phyloP scores from a whole-genome alignment of 2,329 filamentous ascomycete genomes.

The Rhinocladiella mackenziei region DNA sequence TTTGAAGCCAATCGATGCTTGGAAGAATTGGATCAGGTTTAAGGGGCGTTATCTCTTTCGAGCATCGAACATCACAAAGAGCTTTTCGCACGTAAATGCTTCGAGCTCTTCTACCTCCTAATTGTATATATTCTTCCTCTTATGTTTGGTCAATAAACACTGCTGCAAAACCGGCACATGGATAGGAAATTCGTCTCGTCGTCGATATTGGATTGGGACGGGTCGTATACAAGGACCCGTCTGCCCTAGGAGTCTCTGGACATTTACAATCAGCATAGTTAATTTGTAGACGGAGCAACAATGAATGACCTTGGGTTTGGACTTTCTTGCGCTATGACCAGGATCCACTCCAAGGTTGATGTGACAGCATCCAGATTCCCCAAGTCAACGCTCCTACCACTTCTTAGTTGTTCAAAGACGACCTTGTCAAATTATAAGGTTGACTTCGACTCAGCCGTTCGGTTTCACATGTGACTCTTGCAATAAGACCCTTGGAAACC shows the following conservation, averaged over 20 bases:
- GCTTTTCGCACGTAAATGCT: too few species aligned
- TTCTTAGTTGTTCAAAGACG: conserved; percentile 1
- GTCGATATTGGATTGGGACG: conserved; percentile 3
- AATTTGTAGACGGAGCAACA: conserved; percentile 18
- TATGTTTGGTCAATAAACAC: neutral
- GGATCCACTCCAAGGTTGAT: conserved; percentile 11
- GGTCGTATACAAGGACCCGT: neutral
- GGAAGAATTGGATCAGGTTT: too few species aligned
- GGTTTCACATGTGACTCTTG: too few species aligned
- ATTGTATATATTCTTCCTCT: neutral
- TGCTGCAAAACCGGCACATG: neutral
- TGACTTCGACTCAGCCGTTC: neutral
- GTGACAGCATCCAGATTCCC: conserved; percentile 4
- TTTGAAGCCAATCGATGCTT: too few species aligned
- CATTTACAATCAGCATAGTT: conserved; percentile 10
- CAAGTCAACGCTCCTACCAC: conserved; percentile 2
- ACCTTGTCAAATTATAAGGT: neutral
- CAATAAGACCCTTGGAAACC: too few species aligned
- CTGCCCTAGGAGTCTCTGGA: conserved; percentile 4
- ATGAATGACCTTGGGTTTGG: conserved; percentile 16
- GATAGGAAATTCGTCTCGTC: conserved; percentile 10
- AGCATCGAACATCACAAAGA: too few species aligned
- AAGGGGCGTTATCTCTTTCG: too few species aligned
- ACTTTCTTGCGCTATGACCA: conserved; percentile 9
- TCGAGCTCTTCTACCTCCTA: neutral